Evolutionary conservation across 345 rosid species (phyloP).

Genomic region (Lenwebbia sp.): DNA sequence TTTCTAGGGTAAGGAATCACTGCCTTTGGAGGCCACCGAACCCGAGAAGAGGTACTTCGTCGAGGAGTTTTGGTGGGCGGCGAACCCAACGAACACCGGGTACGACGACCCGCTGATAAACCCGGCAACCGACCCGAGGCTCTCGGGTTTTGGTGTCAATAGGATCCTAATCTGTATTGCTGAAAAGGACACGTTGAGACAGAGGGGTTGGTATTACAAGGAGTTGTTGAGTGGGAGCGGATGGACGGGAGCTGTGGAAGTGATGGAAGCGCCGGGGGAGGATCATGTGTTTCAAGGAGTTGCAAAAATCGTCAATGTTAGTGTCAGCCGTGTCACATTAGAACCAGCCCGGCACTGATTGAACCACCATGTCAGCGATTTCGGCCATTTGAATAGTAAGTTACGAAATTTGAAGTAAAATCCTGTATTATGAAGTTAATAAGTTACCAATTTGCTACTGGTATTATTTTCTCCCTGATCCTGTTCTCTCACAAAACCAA

Average conservation of each 20-base stretch:
- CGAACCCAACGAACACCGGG: slow-evolving; percentile 14
- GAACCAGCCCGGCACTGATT: too few relatives aligned
- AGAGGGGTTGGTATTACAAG: slow-evolving; percentile 9
- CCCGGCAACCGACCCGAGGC: slow-evolving; percentile 14
- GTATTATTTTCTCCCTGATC: too few relatives aligned
- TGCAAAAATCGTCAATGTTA: too few relatives aligned
- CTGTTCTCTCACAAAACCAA: too few relatives aligned
- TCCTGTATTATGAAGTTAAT: too few relatives aligned
- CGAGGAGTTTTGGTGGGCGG: slow-evolving; percentile 4
- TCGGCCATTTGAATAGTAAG: too few relatives aligned
- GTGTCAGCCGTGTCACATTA: too few relatives aligned
- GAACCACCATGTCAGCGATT: too few relatives aligned
- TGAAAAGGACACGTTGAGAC: slow-evolving; percentile 15
- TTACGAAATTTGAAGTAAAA: too few relatives aligned
- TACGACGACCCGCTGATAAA: slow-evolving; percentile 14
- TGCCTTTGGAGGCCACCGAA: neutral
- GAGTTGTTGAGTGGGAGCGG: slow-evolving; percentile 13
- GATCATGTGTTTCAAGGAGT: slow-evolving; percentile 17
- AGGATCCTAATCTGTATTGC: slow-evolving; percentile 18
- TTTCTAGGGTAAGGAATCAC: slow-evolving; percentile 12
- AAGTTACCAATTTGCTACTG: too few relatives aligned
- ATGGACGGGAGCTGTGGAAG: slow-evolving; percentile 15
- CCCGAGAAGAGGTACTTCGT: neutral
- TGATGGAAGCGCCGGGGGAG: slow-evolving; percentile 19
- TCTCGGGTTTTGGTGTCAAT: slow-evolving; percentile 3